A percentile compares a stretch with the other conserved stretches of the same genome.
These are phyloP conservation scores for Jatropha podagrica DNA, from an alignment of 441 rosid species.

Conservation along the genomic window DNA sequence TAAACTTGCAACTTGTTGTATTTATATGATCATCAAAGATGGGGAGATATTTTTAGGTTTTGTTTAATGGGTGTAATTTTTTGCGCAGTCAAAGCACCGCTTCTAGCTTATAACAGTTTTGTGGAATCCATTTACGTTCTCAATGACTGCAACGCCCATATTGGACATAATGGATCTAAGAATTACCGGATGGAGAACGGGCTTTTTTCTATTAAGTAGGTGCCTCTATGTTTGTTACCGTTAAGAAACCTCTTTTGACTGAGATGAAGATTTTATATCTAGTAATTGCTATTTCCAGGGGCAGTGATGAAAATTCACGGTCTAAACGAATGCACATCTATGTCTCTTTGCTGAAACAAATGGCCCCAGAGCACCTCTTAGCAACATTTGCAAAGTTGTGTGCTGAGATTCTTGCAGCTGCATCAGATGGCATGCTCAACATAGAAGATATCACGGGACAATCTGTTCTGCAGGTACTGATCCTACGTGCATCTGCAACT, in stretches of 20 bases:
- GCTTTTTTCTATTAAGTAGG: slow-evolving; percentile 68
- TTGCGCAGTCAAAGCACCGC: slow-evolving; percentile 84
- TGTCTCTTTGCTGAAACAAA: slow-evolving; percentile 79
- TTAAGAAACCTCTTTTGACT: neutral
- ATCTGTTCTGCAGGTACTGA: slow-evolving; percentile 78
- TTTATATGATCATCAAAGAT: neutral
- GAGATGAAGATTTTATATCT: slow-evolving; percentile 8
- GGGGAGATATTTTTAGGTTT: slow-evolving; percentile 20
- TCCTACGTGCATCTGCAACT: neutral
- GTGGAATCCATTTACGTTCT: slow-evolving; percentile 90
- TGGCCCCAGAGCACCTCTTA: slow-evolving; percentile 95
- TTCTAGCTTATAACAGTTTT: slow-evolving; percentile 95
- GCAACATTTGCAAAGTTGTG: slow-evolving; percentile 95
- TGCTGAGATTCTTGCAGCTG: slow-evolving; percentile 93
- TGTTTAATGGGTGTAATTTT: slow-evolving; percentile 21
- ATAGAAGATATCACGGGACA: slow-evolving; percentile 73
- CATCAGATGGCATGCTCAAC: slow-evolving; percentile 87
- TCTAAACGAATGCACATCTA: slow-evolving; percentile 89
- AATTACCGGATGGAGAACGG: slow-evolving; percentile 50
- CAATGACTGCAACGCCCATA: slow-evolving; percentile 73
- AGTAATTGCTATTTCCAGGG: slow-evolving; percentile 45
- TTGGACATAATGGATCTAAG: slow-evolving; percentile 55
- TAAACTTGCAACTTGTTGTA: slow-evolving; percentile 8
- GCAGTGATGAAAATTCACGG: slow-evolving; percentile 67
- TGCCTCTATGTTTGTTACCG: slow-evolving; percentile 7